These are phyloP conservation scores for Phaseolus lunatus DNA, from an alignment of 306 rosid genomes.

Conservation along the genomic window DNA sequence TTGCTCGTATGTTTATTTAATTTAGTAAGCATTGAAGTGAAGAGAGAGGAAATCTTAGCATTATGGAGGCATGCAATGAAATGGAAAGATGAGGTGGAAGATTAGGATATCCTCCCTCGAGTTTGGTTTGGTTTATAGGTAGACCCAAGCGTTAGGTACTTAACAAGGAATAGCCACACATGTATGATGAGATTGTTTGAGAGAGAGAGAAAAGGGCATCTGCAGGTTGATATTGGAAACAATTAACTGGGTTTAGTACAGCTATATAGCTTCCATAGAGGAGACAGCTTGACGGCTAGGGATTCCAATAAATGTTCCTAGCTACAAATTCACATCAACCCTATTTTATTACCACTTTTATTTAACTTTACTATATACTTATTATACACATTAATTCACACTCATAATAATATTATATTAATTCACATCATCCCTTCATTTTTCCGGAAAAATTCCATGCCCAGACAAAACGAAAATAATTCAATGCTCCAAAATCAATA, in stretches of 20 bases:
- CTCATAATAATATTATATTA: not conserved
- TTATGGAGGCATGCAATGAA: not conserved
- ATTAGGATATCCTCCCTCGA: not conserved
- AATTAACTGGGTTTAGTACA: slow-evolving; percentile 51
- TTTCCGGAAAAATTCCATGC: slow-evolving; percentile 56
- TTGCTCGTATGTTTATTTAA: no score
- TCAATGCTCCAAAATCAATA: slow-evolving; percentile 45
- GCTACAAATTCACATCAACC: slow-evolving; percentile 12
- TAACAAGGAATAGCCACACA: slow-evolving; percentile 47
- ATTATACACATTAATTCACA: no score
- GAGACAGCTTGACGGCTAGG: slow-evolving; percentile 67
- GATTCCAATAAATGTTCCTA: slow-evolving; percentile 39
- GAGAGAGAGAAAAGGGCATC: slow-evolving; percentile 17
- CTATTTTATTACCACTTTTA: not conserved
- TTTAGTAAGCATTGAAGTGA: not conserved
- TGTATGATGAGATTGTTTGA: not conserved
- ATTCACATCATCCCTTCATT: slow-evolving; percentile 49
- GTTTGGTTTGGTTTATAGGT: slow-evolving; percentile 2
- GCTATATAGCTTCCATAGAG: slow-evolving; percentile 59
- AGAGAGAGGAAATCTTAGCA: not conserved
- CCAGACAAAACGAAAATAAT: slow-evolving; percentile 64
- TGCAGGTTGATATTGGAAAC: slow-evolving; percentile 48
- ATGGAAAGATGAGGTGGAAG: slow-evolving; percentile 28
- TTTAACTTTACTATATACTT: no score
- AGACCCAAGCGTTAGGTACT: slow-evolving; percentile 48